Base-by-base conservation (phyloP, 257 asterid genomes). In the Scutellaria minor region DNA sequence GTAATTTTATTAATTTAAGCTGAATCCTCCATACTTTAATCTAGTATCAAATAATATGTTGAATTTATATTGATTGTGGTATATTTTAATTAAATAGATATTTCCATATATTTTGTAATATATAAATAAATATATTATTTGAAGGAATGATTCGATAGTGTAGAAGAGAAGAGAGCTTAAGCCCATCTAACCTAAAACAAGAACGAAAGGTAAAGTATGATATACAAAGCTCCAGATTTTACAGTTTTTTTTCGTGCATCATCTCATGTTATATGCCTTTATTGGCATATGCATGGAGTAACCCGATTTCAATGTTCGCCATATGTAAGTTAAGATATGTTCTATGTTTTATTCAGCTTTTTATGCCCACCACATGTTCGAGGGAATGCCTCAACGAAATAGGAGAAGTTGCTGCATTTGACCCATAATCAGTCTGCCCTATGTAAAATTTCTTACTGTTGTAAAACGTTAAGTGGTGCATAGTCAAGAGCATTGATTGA, bases 351-450 rank as follows among this genome's bases (percentile, higher is more conserved):
- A 9, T 47, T 24, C 41, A 3, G 31, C 7, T 8, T 2, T 20
- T 20, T 39, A 9, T 24, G 73, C 3, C 51, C 5, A 63, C 68
- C 13, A 68, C 15, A 1, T 76, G 84, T 22, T 72, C 46, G 84
- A 56, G 63, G 60, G 63, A 68, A 2, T 76, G 81, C 40, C 64
- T 27, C 64, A 47, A 9, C 6, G 70, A 76, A 35, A 42, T 35
- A 8, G 53, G 57, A 24, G 13, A 12, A 9, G 7, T 10, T 9
- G 52, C 18, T 66, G 42, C 27, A n/a, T 15, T 68, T 11, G 39
- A 48, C 42, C 11, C 24, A 41, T 61, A 7, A 31, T 41, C 13
- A 50, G 31, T 11, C 27, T 46, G 44, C 54, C 45, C 39, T 47
- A n/a, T 8, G 13, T 54, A 24, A 24, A 24, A 24, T 24, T 31